Evolutionary conservation across 805 yeast species (phyloP).

Genomic region (Saccharomyces jurei): DNA sequence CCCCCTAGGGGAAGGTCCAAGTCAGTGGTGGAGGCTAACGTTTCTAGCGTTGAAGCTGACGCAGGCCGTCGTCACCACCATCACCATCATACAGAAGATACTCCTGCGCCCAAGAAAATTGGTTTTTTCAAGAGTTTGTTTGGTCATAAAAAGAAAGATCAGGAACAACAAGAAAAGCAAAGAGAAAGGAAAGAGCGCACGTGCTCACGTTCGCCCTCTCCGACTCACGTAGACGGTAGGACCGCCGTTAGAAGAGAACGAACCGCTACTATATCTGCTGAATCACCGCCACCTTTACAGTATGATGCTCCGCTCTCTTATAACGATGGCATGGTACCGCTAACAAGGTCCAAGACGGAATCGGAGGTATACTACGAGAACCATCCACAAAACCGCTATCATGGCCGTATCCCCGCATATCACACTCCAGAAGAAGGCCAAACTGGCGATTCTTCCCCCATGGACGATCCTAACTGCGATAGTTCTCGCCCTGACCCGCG

Average conservation of each 20-base stretch:
- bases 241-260: conserved; percentile 6
- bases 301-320: background rate
- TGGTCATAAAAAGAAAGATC: conserved; percentile 18
- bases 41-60: background rate
- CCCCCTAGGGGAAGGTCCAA: conserved; percentile 1
- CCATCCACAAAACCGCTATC: conserved; percentile 2
- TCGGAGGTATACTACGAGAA: conserved; percentile 4
- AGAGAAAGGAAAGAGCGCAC: background rate
- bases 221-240: background rate
- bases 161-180: conserved; percentile 1
- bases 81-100: background rate
- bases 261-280: conserved; percentile 1
- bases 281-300: background rate
- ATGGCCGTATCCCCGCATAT: conserved; percentile 7
- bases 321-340: conserved; percentile 3
- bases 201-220: background rate
- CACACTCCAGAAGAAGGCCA: conserved; percentile 2
- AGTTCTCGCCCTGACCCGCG: conserved; percentile 33
- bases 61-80: background rate
- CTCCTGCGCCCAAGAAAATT: conserved; percentile 10
- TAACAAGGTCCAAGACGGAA: conserved; percentile 17
- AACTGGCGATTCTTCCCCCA: background rate
- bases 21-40: background rate
- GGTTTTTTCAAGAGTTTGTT: conserved; percentile 34
- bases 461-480: conserved; percentile 12